Base-by-base conservation (phyloP, 2,329 filamentous ascomycete species). In the Venturia effusa region DNA sequence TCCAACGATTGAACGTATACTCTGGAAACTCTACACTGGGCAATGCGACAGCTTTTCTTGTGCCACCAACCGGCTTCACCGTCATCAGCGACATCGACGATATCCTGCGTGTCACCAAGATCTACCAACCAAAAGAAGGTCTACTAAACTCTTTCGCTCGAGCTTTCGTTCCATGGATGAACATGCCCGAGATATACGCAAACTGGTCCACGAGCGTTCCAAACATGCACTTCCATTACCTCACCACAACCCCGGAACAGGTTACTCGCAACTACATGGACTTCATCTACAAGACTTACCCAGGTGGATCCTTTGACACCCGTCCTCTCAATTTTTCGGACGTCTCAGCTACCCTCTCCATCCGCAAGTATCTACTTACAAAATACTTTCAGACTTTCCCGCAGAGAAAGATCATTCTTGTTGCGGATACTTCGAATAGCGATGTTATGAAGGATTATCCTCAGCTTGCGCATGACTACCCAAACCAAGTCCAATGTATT, bases 291-390 rank as follows among this genome's bases (percentile, higher is more conserved):
- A 83, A 84, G 70, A 90, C 83, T 7, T 92, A 92, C 71, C 89
- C 89, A 0, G 82, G 86, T 17, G 89, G 89, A 54, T 88, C 85
- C 51, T 91, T 91, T 71, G 89, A 92, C 69, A 90, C 88, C 0
- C 83, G 88, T 0, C 88, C 89, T 0, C 81, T 92, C 24, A 92
- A 92, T 78, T 91, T 92, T 76, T 87, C 83, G n/a, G 87, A 92
- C 67, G 79, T 88, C 15, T 79, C 76, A n/a, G 88, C 86, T 4
- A 91, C 88, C 0, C 80, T 92, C 43, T 82, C 82, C 6, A 89
- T 92, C 70, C 86, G 89, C 59, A 83, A 83, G 64, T 88, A 80
- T 73, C 80, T 92, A 1, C 81, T 92, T 19, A 79, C 85, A 66
- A 89, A 87, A 73, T 78, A 92, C 67, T 90, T 92, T 73, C 79